phyloP scores from a whole-genome alignment of 2,329 filamentous ascomycete genomes.

The Paecilomyces dactylethromorphus region DNA sequence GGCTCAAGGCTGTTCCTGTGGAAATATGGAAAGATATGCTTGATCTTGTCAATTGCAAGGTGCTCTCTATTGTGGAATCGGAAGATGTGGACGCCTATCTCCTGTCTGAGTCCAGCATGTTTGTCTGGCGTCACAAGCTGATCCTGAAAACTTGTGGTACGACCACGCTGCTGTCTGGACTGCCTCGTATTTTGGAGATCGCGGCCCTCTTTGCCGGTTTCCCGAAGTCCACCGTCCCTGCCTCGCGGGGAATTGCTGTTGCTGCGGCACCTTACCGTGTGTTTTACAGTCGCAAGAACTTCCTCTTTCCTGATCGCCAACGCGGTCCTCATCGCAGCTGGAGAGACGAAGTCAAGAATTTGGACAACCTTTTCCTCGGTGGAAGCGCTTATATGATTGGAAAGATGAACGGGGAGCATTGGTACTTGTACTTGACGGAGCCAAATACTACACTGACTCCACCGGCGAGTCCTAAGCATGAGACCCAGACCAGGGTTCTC shows the following conservation, averaged over 20 bases:
- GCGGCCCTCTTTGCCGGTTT: constrained; percentile 86
- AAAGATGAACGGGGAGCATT: constrained; percentile 99
- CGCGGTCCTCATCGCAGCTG: constrained; percentile 93
- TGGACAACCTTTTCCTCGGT: constrained; percentile 84
- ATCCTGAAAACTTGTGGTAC: constrained; percentile 98
- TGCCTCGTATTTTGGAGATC: constrained; percentile 87
- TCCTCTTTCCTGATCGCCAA: constrained; percentile 90
- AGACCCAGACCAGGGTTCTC: constrained; percentile 55
- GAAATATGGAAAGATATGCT: constrained; percentile 95
- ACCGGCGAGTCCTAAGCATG: constrained; percentile 62
- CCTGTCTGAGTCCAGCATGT: constrained; percentile 98
- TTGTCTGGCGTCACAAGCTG: constrained; percentile 98
- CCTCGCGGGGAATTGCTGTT: constrained; percentile 60
- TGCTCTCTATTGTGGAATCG: constrained; percentile 87
- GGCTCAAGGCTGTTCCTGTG: constrained; percentile 76
- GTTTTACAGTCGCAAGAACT: constrained; percentile 99
- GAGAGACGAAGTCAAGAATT: constrained; percentile 87
- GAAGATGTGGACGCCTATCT: constrained; percentile 95
- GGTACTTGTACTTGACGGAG: constrained; percentile 95
- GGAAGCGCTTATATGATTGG: constrained; percentile 99
- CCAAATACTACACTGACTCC: constrained; percentile 75
- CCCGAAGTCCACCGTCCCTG: constrained; percentile 65
- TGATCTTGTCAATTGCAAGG: constrained; percentile 97
- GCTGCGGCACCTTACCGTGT: constrained; percentile 88
- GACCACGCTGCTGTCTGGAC: constrained; percentile 81